Evolutionary conservation across 805 yeast genomes (phyloP), one percentile per base, ranked within the genome.

Genomic region (Diddensiella transvaalensis): DNA sequence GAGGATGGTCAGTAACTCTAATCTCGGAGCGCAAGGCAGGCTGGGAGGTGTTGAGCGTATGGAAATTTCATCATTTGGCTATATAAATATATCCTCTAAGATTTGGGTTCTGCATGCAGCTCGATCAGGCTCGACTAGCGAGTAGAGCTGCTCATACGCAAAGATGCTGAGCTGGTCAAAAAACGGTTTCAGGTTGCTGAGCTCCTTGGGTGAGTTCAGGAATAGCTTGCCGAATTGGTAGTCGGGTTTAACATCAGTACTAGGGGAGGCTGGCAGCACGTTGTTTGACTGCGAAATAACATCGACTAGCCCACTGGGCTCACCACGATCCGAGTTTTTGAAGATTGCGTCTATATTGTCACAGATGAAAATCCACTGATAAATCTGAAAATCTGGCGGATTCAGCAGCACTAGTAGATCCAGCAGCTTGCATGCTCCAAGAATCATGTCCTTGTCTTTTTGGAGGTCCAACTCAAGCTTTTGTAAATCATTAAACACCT

Each of bases 11-110:
- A 0, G 78, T 77, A 1, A 68, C 70, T 1, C 56, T 67, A n/a
- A 70, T 87, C 1, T 75, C 80, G 3, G 73, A 74, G 39, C 73
- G 97, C 47, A 87, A 86, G 59, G 96, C 96, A 1, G 98, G 98
- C 0, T 89, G 98, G 96, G 99, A 93, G 66, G 91, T 85, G 8
- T 70, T 93, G 32, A 78, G 87, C 47, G 83, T 91, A 5, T 80
- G 83, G 66, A 74, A 81, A 53, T 87, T 90, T 58, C 30, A 22
- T n/a, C n/a, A 6, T 8, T 35, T n/a, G 8, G 18, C 15, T 13
- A 35, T 17, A 35, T 35, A 32, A 71, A 65, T 10, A 87, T 63
- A 62, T 89, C 96, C 19, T 65, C 56, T 37, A 78, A 65, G 1
- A 84, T 56, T 64, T 87, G 95, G 3, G 65, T 63, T 47, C 73